Evolutionary conservation across 2,329 filamentous ascomycete species (phyloP).

Genomic region (Gnomoniopsis sp.): DNA sequence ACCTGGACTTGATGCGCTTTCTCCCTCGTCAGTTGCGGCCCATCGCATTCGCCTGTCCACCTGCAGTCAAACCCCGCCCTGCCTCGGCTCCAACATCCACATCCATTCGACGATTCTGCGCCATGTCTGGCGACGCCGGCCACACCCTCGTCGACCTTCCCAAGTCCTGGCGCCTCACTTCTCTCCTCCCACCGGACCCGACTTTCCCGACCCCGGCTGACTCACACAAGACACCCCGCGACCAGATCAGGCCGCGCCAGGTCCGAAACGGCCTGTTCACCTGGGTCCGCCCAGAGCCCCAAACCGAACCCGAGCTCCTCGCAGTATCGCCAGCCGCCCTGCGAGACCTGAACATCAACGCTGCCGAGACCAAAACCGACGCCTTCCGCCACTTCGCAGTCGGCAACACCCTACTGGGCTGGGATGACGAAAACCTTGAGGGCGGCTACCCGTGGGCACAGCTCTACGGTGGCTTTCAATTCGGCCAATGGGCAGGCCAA

Average conservation of each 20-base stretch:
- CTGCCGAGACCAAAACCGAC: conserved; percentile 64
- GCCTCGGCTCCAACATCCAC: conserved; percentile 7
- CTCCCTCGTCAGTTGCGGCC: conserved; percentile 8
- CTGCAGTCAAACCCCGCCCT: conserved; percentile 8
- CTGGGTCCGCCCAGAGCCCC: conserved; percentile 78
- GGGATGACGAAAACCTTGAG: conserved; percentile 61
- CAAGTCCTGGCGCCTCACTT: conserved; percentile 63
- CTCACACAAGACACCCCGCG: conserved; percentile 78
- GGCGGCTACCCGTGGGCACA: conserved; percentile 96
- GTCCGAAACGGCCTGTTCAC: conserved; percentile 86
- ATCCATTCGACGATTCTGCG: conserved; percentile 24
- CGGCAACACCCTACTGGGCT: conserved; percentile 79
- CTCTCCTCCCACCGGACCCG: conserved; percentile 71
- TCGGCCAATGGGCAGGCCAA: conserved; percentile 91
- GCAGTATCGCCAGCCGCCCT: conserved; percentile 77
- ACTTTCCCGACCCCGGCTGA: conserved; percentile 74
- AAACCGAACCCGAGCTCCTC: conserved; percentile 72
- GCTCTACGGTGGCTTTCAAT: conserved; percentile 84
- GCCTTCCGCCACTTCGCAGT: conserved; percentile 76
- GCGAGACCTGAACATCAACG: conserved; percentile 72
- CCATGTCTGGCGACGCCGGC: conserved; percentile 26
- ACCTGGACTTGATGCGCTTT: too few relatives aligned
- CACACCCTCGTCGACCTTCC: conserved; percentile 52
- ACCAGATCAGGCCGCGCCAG: conserved; percentile 72
- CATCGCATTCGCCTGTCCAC: background rate